Base-by-base conservation (phyloP, 306 rosid species). In the Rubus parviflorus region DNA sequence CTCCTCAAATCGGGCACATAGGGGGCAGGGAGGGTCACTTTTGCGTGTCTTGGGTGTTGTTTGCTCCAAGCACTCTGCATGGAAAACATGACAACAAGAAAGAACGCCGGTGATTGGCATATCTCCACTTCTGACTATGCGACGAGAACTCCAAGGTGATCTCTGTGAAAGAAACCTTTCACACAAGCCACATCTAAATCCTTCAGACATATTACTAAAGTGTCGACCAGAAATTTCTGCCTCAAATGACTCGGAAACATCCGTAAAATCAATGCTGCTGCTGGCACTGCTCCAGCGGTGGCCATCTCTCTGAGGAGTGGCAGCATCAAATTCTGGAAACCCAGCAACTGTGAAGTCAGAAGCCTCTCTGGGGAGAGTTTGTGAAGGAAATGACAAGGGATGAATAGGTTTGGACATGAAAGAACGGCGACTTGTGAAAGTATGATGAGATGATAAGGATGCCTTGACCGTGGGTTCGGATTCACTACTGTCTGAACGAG, bases 61-160 rank as follows among this genome's bases (percentile, higher is more conserved):
- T 73, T 89, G 97, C 68, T 92, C 96, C 84, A 95, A 85, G 83
- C 99, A 95, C 75, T 91, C 97, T 10, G 96, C 97, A 76, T 92
- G 97, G 75, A 89, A 92, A 65, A 85, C 91, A 63, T 95, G 98
- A 48, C 82, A 72, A 69, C 97, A 95, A 9, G 92, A 86, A 78
- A 92, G 97, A 74, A 95, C 93, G 42, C 96, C 94, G 0, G 92
- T 79, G 6, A 88, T 83, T 22, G 97, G 97, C 97, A 95, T 88
- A 88, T 92, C 97, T 49, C 90, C 87, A 77, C 97, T 92, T 83
- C 90, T 90, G 81, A 92, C 96, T 38, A 95, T 95, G 19, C 96
- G 82, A 23, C 91, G 92, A 52, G 90, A 85, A 80, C 97, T 86
- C 97, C 97, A 95, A 19, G 97, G 97, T 0, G 97, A 95, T 78